Conservation (phyloP, 1,139 yeast species). For the Barnettozyma hawaiiensis region DNA sequence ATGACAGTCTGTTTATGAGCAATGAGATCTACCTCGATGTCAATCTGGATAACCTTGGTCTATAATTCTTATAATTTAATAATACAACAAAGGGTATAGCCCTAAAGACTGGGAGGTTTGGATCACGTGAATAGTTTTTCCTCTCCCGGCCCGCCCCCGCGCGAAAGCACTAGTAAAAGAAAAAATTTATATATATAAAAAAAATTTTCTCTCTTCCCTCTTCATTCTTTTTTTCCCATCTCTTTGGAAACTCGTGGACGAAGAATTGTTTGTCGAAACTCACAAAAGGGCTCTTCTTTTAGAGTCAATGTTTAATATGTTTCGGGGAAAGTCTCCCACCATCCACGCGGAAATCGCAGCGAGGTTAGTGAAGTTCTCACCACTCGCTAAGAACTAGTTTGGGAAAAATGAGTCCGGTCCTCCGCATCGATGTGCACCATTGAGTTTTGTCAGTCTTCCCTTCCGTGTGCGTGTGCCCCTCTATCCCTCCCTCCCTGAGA, state of each 20-base stretch:
- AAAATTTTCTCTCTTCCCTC: slow-evolving; percentile 9
- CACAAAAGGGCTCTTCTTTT: slow-evolving; percentile 43
- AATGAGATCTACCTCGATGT: slow-evolving; percentile 24
- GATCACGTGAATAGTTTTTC: too few species aligned
- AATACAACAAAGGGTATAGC: background rate
- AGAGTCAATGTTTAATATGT: slow-evolving; percentile 37
- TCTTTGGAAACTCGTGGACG: slow-evolving; percentile 42
- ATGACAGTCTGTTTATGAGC: slow-evolving; percentile 22
- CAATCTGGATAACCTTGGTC: slow-evolving; percentile 2
- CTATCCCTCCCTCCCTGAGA: too few species aligned
- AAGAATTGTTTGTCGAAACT: slow-evolving; percentile 86
- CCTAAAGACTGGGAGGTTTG: too few species aligned
- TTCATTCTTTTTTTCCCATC: too few species aligned
- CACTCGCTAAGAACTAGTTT: slow-evolving; percentile 17
- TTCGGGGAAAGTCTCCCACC: slow-evolving; percentile 98
- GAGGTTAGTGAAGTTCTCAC: slow-evolving; percentile 30
- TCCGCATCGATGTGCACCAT: too few species aligned
- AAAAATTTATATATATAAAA: too few species aligned
- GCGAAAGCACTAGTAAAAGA: too few species aligned
- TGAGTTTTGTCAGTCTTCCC: slow-evolving; percentile 8
- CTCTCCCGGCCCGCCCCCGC: too few species aligned
- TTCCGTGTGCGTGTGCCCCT: too few species aligned
- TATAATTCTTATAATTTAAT: background rate
- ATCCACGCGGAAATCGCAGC: slow-evolving; percentile 38
- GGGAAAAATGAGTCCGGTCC: background rate